Conservation (phyloP, 202 grass and related monocot genomes). For the Zizania palustris region DNA sequence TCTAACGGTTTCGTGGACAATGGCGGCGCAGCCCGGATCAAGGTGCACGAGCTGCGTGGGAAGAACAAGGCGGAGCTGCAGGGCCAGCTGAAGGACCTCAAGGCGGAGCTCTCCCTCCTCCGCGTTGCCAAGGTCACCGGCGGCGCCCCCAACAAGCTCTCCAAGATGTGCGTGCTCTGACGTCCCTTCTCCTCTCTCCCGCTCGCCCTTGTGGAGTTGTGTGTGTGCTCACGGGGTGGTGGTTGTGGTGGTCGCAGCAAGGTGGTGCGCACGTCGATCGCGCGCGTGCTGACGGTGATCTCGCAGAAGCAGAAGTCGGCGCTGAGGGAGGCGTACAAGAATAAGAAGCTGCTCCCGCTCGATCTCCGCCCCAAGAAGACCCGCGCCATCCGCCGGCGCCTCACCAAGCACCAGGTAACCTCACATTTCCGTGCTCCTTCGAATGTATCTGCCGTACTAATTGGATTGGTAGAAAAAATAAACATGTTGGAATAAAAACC, state of each 20-base stretch:
- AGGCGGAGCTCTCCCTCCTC: slow-evolving; percentile 88
- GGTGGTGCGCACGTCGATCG: slow-evolving; percentile 86
- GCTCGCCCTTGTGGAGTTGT: too few relatives aligned
- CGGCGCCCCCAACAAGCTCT: slow-evolving; percentile 90
- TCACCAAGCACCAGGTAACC: slow-evolving; percentile 79
- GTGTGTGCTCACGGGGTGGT: too few relatives aligned
- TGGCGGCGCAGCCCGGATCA: slow-evolving; percentile 59
- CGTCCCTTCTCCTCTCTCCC: background rate
- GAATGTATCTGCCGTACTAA: background rate
- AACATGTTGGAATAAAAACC: background rate
- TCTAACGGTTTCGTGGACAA: slow-evolving; percentile 14
- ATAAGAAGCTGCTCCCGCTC: slow-evolving; percentile 57
- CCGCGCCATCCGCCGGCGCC: slow-evolving; percentile 75
- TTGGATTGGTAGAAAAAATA: background rate
- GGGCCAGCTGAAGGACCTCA: slow-evolving; percentile 76
- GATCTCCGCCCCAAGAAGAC: slow-evolving; percentile 98
- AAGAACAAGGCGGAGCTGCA: slow-evolving; percentile 69
- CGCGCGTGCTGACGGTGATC: slow-evolving; percentile 84
- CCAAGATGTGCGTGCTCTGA: slow-evolving; percentile 60
- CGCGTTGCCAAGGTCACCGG: slow-evolving; percentile 88
- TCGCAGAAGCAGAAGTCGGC: slow-evolving; percentile 93
- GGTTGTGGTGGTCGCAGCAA: slow-evolving; percentile 48
- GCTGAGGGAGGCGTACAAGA: slow-evolving; percentile 77
- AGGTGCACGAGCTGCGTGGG: slow-evolving; percentile 75
- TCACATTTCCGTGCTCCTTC: background rate